Evolutionary conservation across 345 rosid species (phyloP).

Genomic region (Sisymbrium altissimum): DNA sequence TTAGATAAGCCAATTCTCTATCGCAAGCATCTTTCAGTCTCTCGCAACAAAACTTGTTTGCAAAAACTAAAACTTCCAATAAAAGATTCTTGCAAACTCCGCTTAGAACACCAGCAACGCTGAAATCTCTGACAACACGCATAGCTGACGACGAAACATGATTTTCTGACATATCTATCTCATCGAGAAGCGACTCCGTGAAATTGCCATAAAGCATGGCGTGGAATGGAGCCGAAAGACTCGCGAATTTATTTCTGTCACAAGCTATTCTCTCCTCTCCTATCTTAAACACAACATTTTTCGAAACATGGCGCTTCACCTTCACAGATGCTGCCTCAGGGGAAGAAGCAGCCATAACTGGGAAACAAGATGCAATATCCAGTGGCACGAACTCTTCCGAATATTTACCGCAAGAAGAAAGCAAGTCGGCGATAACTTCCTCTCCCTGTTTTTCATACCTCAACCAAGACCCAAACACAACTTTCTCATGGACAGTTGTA

Average conservation of each 20-base stretch:
- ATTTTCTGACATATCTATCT: slow-evolving; percentile 87
- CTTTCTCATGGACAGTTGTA: slow-evolving; percentile 75
- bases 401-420: slow-evolving; percentile 70
- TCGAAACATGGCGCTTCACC: slow-evolving; percentile 21
- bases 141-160: slow-evolving; percentile 67
- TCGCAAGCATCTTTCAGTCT: slow-evolving; percentile 82
- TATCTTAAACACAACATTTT: slow-evolving; percentile 60
- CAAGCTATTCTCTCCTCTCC: slow-evolving; percentile 76
- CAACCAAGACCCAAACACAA: slow-evolving; percentile 90
- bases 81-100: slow-evolving; percentile 58
- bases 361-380: slow-evolving; percentile 61
- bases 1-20: slow-evolving; percentile 72
- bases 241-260: slow-evolving; percentile 71
- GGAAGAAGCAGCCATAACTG: slow-evolving; percentile 33
- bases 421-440: slow-evolving; percentile 80
- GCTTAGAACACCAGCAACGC: slow-evolving; percentile 52
- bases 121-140: slow-evolving; percentile 65
- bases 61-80: slow-evolving; percentile 78
- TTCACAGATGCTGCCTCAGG: slow-evolving; percentile 37
- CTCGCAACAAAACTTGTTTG: slow-evolving; percentile 95
- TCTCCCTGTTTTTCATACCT: slow-evolving; percentile 89
- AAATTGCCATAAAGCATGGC: slow-evolving; percentile 92
- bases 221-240: slow-evolving; percentile 81
- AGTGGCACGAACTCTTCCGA: slow-evolving; percentile 65
- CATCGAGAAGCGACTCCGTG: slow-evolving; percentile 72